Evolutionary conservation across 2,329 filamentous ascomycete genomes (phyloP).

Genomic region (Phialophora verrucosa): DNA sequence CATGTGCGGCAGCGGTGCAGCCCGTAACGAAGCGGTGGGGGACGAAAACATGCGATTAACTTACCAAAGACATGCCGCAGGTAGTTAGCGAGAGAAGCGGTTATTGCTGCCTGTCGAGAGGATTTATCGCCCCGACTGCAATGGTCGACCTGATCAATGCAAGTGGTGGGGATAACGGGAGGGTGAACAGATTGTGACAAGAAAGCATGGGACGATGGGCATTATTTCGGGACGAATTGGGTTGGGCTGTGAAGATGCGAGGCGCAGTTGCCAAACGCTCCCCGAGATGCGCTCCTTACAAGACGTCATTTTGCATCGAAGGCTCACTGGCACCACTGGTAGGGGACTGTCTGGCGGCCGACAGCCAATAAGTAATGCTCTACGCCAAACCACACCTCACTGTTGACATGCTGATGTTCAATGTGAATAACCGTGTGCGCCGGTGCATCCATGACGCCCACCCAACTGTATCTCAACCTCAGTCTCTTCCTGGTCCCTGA

Average conservation of each 20-base stretch:
- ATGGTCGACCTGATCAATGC: constrained; percentile 21
- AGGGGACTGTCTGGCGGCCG: background rate
- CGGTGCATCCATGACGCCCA: constrained; percentile 41
- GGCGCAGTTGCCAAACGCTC: background rate
- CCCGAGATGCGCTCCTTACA: background rate
- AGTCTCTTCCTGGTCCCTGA: constrained; percentile 68
- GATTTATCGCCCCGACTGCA: constrained; percentile 16
- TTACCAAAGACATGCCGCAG: constrained; percentile 34
- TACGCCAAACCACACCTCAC: constrained; percentile 3
- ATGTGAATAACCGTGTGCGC: constrained; percentile 35
- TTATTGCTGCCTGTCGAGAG: constrained; percentile 15
- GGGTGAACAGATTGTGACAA: constrained; percentile 17
- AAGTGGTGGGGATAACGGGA: constrained; percentile 23
- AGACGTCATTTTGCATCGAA: constrained; percentile 6
- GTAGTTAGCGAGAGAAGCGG: constrained; percentile 4
- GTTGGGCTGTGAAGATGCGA: constrained; percentile 5
- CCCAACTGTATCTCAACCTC: constrained; percentile 6
- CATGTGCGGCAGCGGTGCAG: constrained; percentile 29
- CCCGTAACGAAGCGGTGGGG: constrained; percentile 29
- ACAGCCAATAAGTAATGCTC: background rate
- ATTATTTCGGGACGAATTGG: constrained; percentile 10
- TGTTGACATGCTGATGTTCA: constrained; percentile 3
- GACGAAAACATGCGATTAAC: constrained; percentile 19
- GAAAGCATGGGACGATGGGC: background rate
- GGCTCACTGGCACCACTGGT: background rate